Evolutionary conservation across 2,329 filamentous ascomycete species (phyloP), one percentile per base, ranked within the genome.

Genomic region (Botrytis fabae): DNA sequence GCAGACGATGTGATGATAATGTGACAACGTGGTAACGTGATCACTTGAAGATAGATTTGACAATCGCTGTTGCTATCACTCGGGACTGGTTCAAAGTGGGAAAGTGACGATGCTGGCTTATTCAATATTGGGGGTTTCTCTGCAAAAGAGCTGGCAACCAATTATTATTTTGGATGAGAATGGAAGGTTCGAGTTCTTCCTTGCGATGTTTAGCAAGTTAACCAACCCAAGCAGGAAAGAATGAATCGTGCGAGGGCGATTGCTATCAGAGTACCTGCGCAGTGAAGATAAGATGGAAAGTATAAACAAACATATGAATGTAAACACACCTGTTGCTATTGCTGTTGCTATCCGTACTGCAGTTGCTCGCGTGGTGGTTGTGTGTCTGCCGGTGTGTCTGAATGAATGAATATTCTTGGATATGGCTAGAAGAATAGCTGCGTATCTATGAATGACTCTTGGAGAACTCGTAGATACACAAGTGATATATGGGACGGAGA

Each of bases 101-200:
- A 66, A 66, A 9, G 14, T 66, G 64, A 40, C 8, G 46, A 32
- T 63, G 18, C 38, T 63, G 35, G 6, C 12, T 63, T 63, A 16
- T 63, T 51, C 44, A 38, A 25, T 48, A 20, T 38, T 51, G 32
- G 28, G 44, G 20, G 28, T 18, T n/a, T n/a, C 14, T 18, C 10
- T 18, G 22, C 38, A 4, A 18, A 57, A 63, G 38, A 28, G 25
- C 14, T n/a, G 38, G 2, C 7, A 2, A 44, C 25, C 7, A 28
- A n/a, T 2, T 2, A 8, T 28, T 54, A 3, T n/a, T 8, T 8
- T 20, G 8, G 64, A 40, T 54, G 35, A 20, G 28, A 54, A 20
- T 54, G 46, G 64, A 66, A 54, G 64, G 64, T 66, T 66, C 64
- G 63, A 66, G 44, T 38, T 66, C 16, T 14, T 44, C 32, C n/a